Conservation (phyloP, 306 rosid genomes). For the Clitoria ternatea region DNA sequence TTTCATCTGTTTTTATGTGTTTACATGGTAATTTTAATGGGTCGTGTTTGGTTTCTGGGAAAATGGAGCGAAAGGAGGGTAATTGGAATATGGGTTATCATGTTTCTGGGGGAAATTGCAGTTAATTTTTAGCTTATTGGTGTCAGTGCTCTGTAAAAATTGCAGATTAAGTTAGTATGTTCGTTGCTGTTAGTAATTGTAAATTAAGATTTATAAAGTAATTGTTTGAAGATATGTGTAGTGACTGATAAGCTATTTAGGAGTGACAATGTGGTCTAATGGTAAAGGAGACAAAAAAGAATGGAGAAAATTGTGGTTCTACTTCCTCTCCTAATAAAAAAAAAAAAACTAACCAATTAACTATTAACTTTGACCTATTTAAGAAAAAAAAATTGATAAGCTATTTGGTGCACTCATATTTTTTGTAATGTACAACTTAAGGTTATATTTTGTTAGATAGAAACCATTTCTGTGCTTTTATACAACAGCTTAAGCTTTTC, state of each 20-base stretch:
- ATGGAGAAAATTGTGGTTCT: too few species aligned
- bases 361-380: too few species aligned
- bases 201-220: not conserved
- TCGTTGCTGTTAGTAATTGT: not conserved
- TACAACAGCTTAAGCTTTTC: not conserved
- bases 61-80: conserved; percentile 9
- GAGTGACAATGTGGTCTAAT: too few species aligned
- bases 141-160: conserved; percentile 2
- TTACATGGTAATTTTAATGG: conserved; percentile 8
- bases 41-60: conserved; percentile 19
- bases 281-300: too few species aligned
- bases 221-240: not conserved
- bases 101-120: not conserved
- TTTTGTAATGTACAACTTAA: not conserved
- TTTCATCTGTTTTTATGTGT: not conserved
- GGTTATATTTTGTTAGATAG: not conserved
- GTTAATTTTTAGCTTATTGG: not conserved
- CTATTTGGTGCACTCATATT: not conserved
- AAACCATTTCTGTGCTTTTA: not conserved
- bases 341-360: too few species aligned
- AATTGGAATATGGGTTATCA: not conserved
- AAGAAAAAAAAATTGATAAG: not conserved
- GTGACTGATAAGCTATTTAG: too few species aligned
- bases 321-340: too few species aligned
- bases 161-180: not conserved